Base-by-base conservation (phyloP, 768 basidiomycete species). In the Phaeotremella skinneri region DNA sequence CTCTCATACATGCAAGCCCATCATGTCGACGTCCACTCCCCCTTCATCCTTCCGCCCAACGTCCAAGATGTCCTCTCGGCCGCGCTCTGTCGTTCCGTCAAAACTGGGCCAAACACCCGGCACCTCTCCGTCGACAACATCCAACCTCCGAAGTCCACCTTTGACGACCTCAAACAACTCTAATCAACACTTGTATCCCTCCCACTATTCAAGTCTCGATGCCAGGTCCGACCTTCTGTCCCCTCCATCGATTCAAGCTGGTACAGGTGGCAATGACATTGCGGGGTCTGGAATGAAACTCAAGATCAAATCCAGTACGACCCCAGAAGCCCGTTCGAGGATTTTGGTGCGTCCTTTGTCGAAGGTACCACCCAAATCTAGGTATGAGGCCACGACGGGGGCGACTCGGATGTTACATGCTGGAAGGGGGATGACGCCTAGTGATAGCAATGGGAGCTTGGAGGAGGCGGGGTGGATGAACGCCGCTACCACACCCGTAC, bases 291-390 rank as follows among this genome's bases (percentile, higher is more conserved):
- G 43, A 17, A 17, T 53, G 3, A 71, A 66, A 30, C 23, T 73
- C 39, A 71, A 71, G 52, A 66, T 75, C 52, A 70, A 72, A 55
- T 57, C 62, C 16, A 61, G 63, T 16, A 67, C 62, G n/a, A 74
- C 70, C 1, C 66, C 70, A 1, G 72, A 76, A 59, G 68, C 73
- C 25, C 62, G 61, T 43, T 64, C 70, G 14, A 57, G 68, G 31
- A 26, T 65, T 26, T 53, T 64, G 26, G 59, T 63, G 17, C 57
- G 59, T 39, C 58, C 67, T 23, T 55, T n/a, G 50, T 54, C 29
- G 49, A 30, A 26, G 30, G 13, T 13, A 14, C 51, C n/a, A 49
- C 16, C 51, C 17, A 58, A 29, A 31, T 41, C 21, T 29, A 25
- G 34, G 39, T 45, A 23, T 23, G 4, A 17, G 32, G 39, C 30